Conservation (phyloP, 2,329 filamentous ascomycete species). For the Fusarium xylarioides region DNA sequence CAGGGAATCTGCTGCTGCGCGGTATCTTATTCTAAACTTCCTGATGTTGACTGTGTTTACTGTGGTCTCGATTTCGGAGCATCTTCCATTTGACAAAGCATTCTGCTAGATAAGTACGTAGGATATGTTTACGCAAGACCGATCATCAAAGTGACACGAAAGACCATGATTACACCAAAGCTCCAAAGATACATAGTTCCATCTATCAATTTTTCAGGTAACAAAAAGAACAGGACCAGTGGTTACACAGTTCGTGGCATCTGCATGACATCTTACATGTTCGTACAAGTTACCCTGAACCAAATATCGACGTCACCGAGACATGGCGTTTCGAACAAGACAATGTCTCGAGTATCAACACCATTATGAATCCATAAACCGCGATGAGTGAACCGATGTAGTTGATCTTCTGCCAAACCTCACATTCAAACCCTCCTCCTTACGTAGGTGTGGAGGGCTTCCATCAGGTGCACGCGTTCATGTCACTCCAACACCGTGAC, state of each 20-base stretch:
- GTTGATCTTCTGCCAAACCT: neutral
- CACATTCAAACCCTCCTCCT: neutral
- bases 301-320: conserved; percentile 20
- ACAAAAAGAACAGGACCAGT: neutral
- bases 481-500: conserved; percentile 33
- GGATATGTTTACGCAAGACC: no score
- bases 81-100: neutral
- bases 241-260: neutral
- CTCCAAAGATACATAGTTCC: neutral
- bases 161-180: neutral
- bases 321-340: neutral
- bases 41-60: neutral
- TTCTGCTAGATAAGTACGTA: no score
- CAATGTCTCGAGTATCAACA: neutral
- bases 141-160: neutral
- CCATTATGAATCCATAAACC: neutral
- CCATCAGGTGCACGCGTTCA: conserved; percentile 23
- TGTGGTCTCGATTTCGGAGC: rapidly evolving
- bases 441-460: neutral
- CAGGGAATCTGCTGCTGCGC: neutral
- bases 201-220: neutral
- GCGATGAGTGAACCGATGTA: neutral
- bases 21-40: neutral
- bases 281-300: conserved; percentile 16
- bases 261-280: neutral